These are phyloP conservation scores for Plasmodium berghei DNA, from an alignment of 169 alveolate genomes.

Conservation along the genomic window DNA sequence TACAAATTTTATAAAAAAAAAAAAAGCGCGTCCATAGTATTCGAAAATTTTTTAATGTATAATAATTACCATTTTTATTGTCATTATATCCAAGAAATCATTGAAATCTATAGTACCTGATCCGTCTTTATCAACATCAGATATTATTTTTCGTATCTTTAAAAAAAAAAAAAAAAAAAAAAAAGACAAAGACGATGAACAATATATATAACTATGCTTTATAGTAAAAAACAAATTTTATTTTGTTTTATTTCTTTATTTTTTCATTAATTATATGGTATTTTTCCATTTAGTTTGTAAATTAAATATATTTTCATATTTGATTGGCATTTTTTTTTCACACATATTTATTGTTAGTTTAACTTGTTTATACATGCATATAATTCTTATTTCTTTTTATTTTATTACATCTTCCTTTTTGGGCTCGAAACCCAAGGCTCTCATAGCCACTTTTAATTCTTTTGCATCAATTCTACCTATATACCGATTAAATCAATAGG, in stretches of 20 bases:
- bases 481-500: background rate
- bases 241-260: background rate
- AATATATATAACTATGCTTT: background rate
- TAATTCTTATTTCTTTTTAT: background rate
- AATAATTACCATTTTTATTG: conserved; percentile 80
- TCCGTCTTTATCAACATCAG: conserved; percentile 95
- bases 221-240: background rate
- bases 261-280: background rate
- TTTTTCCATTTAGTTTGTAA: background rate
- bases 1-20: background rate
- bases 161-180: conserved; percentile 2
- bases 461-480: conserved; percentile 94
- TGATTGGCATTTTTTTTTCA: too few relatives aligned
- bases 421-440: conserved; percentile 99
- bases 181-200: background rate
- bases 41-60: background rate
- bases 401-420: conserved; percentile 94
- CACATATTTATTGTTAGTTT: too few relatives aligned
- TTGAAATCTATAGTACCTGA: conserved; percentile 88
- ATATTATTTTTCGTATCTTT: conserved; percentile 92
- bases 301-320: too few relatives aligned
- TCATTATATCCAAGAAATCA: conserved; percentile 88
- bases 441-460: conserved; percentile 98
- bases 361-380: too few relatives aligned
- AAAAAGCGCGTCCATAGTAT: too few relatives aligned